Evolutionary conservation across 1,139 yeast genomes (phyloP).

Genomic region (Zygosaccharomyces pseudobailii): DNA sequence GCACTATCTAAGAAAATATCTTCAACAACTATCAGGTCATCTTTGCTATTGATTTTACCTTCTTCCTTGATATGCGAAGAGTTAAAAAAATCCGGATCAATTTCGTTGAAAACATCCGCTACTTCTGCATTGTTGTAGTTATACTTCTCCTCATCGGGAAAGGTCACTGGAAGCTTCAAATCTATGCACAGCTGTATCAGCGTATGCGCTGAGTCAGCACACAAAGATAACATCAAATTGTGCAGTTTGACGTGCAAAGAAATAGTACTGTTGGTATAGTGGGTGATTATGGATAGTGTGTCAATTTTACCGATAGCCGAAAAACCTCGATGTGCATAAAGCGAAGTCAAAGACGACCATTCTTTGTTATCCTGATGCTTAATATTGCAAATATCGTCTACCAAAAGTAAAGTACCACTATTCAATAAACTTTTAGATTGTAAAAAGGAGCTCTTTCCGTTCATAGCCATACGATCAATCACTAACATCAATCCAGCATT

Average conservation of each 20-base stretch:
- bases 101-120: slow-evolving; percentile 46
- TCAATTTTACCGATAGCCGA: slow-evolving; percentile 24
- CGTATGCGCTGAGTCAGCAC: slow-evolving; percentile 83
- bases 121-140: slow-evolving; percentile 36
- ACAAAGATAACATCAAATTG: slow-evolving; percentile 50
- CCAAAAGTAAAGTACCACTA: slow-evolving; percentile 44
- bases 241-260: slow-evolving; percentile 50
- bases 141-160: slow-evolving; percentile 54
- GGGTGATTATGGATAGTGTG: slow-evolving; percentile 4
- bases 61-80: slow-evolving; percentile 12
- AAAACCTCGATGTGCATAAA: slow-evolving; percentile 24
- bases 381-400: slow-evolving; percentile 50
- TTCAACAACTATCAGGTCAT: slow-evolving; percentile 14
- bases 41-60: slow-evolving; percentile 3
- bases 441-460: slow-evolving; percentile 10
- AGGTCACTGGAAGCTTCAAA: slow-evolving; percentile 60
- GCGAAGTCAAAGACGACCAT: slow-evolving; percentile 12
- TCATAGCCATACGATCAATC: slow-evolving; percentile 38
- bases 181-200: slow-evolving; percentile 64
- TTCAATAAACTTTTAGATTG: slow-evolving; percentile 45
- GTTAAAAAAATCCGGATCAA: slow-evolving; percentile 39
- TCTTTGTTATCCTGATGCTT: slow-evolving; percentile 29
- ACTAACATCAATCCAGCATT: slow-evolving; percentile 49
- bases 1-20: slow-evolving; percentile 19
- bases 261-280: slow-evolving; percentile 19